A percentile compares a stretch with the other conserved stretches of the same genome.
Evolutionary conservation across 177 flowering plant species (phyloP).

Genomic region (Vitis hybrid): DNA sequence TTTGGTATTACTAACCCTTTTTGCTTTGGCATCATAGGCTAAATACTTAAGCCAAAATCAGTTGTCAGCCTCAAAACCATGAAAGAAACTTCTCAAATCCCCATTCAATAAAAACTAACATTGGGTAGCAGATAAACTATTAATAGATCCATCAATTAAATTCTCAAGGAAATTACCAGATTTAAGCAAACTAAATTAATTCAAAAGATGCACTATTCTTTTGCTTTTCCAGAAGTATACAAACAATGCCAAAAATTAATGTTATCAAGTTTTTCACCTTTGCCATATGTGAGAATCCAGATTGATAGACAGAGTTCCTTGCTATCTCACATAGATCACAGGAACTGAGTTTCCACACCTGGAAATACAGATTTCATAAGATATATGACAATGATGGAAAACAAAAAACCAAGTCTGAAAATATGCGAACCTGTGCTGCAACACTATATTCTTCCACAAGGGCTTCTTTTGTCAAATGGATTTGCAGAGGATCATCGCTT

Average conservation of each 20-base stretch:
- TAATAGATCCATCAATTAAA: no score
- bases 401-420: neutral
- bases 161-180: no score
- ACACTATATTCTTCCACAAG: slow-evolving; percentile 71
- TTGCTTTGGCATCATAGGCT: no score
- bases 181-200: no score
- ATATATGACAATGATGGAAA: neutral
- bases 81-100: no score
- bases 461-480: slow-evolving; percentile 68
- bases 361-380: slow-evolving; percentile 11
- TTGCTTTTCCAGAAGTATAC: no score
- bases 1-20: no score
- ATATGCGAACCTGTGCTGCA: slow-evolving; percentile 45
- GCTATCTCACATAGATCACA: slow-evolving; percentile 71
- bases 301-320: slow-evolving; percentile 63
- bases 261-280: slow-evolving; percentile 32
- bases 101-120: no score
- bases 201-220: no score
- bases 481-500: slow-evolving; percentile 65
- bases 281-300: slow-evolving; percentile 54
- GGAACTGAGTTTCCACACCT: slow-evolving; percentile 69
- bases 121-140: no score
- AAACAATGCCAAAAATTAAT: neutral
- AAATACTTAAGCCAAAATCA: no score
- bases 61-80: no score